phyloP scores from a whole-genome alignment of 2,329 filamentous ascomycete species.

The Colletotrichum lentis region DNA sequence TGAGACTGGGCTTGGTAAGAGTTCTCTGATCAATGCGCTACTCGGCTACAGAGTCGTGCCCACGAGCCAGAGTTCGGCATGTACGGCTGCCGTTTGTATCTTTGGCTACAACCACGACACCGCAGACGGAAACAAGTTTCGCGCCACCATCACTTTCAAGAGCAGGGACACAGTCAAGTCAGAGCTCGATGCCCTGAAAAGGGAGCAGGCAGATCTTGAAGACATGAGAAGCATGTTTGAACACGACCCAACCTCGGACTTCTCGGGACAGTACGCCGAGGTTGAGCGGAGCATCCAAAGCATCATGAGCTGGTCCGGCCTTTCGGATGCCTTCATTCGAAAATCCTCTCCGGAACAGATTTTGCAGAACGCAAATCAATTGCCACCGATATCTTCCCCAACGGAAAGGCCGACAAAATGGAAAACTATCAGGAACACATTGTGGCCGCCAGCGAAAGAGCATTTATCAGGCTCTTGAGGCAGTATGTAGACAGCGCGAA shows the following conservation, averaged over 20 bases:
- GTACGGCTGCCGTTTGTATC: conserved; percentile 39
- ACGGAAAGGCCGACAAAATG: not conserved
- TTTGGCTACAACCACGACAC: conserved; percentile 20
- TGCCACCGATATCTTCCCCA: not conserved
- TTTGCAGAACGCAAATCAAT: not conserved
- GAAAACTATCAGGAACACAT: not conserved
- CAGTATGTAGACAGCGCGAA: conserved; percentile 30
- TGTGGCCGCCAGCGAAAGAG: not conserved
- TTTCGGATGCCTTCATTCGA: conserved; percentile 6
- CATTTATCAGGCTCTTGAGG: conserved; percentile 22
- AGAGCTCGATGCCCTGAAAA: conserved; percentile 32
- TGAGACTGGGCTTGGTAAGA: conserved; percentile 39
- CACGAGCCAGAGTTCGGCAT: conserved; percentile 36
- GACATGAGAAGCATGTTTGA: not conserved
- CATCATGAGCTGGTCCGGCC: conserved; percentile 34
- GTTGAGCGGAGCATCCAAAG: conserved; percentile 11
- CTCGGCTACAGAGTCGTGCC: conserved; percentile 28
- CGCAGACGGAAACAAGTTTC: not conserved
- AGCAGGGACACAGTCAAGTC: conserved; percentile 22
- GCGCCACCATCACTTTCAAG: conserved; percentile 35
- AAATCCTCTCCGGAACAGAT: not conserved
- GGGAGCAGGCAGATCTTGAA: conserved; percentile 22
- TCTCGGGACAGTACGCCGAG: not conserved
- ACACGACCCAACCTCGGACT: not conserved
- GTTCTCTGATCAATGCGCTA: conserved; percentile 36